phyloP scores from a whole-genome alignment of 169 alveolate genomes.

The Cryptosporidium meleagridis region DNA sequence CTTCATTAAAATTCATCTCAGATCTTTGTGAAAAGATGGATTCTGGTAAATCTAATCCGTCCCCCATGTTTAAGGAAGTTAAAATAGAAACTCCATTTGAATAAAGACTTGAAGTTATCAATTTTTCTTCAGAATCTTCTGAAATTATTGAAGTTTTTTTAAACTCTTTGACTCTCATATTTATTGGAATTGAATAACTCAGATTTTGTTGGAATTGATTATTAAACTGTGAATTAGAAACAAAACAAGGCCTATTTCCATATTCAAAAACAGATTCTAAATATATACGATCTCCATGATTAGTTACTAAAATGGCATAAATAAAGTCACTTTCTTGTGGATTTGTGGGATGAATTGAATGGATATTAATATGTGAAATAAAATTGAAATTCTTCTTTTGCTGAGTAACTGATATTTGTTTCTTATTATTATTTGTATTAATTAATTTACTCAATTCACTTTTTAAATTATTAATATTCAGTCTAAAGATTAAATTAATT shows the following conservation, averaged over 20 bases:
- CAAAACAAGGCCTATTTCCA: background rate
- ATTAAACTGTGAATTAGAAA: background rate
- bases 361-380: background rate
- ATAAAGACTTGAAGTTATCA: constrained; percentile 11
- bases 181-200: background rate
- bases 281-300: constrained; percentile 44
- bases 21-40: background rate
- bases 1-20: background rate
- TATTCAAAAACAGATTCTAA: constrained; percentile 37
- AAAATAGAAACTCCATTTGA: constrained; percentile 57
- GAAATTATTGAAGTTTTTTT: constrained; percentile 3
- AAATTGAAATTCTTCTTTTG: constrained; percentile 1
- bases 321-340: constrained; percentile 63
- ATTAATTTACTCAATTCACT: constrained; percentile 12
- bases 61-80: background rate
- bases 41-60: background rate
- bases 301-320: constrained; percentile 27
- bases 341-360: constrained; percentile 51
- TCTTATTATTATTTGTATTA: background rate
- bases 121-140: background rate
- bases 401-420: background rate
- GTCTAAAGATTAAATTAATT: background rate
- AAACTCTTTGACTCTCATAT: constrained; percentile 26
- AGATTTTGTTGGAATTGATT: background rate
- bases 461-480: constrained; percentile 13